A percentile compares a stretch with the other conserved stretches of the same genome.
Conservation (phyloP, 176 grass and related monocot genomes). For the Oryza meridionalis region DNA sequence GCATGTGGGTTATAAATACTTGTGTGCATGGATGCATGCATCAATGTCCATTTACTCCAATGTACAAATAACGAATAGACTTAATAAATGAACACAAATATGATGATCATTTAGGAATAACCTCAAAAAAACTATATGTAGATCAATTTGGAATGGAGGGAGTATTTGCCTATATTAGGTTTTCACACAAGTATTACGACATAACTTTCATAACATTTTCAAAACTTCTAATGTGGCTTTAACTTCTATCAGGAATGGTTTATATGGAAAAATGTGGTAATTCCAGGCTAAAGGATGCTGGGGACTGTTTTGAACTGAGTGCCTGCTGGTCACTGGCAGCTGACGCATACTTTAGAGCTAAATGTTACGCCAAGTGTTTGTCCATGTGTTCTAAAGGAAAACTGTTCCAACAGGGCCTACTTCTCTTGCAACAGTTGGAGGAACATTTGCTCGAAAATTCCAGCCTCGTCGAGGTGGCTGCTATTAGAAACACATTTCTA, state of each 20-base stretch:
- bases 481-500: constrained; percentile 47
- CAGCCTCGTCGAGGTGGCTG: constrained; percentile 26
- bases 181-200: background rate
- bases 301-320: constrained; percentile 57
- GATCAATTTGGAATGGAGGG: too few species aligned
- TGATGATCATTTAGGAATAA: too few species aligned
- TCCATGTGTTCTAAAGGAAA: constrained; percentile 62
- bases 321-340: constrained; percentile 65
- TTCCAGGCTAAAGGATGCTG: constrained; percentile 72
- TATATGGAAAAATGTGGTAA: constrained; percentile 75
- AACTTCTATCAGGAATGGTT: constrained; percentile 55
- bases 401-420: constrained; percentile 54
- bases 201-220: background rate
- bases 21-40: too few species aligned
- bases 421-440: constrained; percentile 55
- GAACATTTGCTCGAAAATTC: constrained; percentile 32
- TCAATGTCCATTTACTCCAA: too few species aligned
- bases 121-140: too few species aligned
- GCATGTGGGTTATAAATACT: too few species aligned
- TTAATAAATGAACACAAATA: too few species aligned
- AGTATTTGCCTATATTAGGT: background rate
- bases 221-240: background rate
- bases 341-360: constrained; percentile 65
- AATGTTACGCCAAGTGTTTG: constrained; percentile 64
- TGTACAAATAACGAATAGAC: too few species aligned